Percentiles rank a stretch among this genome's conserved stretches.
Conservation (phyloP, 768 basidiomycete genomes). For the Mycena rebaudengoi region DNA sequence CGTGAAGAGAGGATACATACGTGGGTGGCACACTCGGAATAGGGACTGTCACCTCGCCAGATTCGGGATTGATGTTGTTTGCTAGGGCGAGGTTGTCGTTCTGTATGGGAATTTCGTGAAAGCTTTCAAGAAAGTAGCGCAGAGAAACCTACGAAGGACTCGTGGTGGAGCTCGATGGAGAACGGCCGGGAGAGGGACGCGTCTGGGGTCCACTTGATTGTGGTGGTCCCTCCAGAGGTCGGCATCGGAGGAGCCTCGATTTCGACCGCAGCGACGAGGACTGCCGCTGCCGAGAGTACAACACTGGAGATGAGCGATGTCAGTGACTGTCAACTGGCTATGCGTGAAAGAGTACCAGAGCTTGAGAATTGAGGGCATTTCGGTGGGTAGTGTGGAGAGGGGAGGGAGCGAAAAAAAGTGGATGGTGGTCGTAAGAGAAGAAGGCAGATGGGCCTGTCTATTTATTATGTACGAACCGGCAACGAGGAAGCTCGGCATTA, state of each 20-base stretch:
- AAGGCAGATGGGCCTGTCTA: not conserved
- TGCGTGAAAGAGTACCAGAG: not conserved
- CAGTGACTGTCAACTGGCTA: not conserved
- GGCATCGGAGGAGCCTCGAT: not conserved
- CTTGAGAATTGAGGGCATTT: slow-evolving; percentile 18
- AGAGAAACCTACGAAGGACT: not conserved
- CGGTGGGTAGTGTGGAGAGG: not conserved
- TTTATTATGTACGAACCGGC: slow-evolving; percentile 16
- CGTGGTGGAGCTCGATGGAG: slow-evolving; percentile 11
- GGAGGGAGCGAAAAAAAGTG: not conserved
- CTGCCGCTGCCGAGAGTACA: not conserved
- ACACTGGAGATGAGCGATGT: not conserved
- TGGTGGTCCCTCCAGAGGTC: not conserved
- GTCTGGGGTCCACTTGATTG: slow-evolving; percentile 4
- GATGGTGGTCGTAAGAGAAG: slow-evolving; percentile 10
- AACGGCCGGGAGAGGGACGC: not conserved
- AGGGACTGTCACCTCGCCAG: not conserved
- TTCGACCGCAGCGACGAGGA: not conserved
- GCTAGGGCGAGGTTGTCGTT: slow-evolving; percentile 16
- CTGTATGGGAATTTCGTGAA: not conserved
- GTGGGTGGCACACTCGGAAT: slow-evolving; percentile 2
- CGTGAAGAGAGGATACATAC: not conserved
- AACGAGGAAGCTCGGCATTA: slow-evolving; percentile 20
- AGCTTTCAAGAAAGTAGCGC: not conserved
- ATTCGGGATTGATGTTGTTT: slow-evolving; percentile 18